Evolutionary conservation across 2,329 filamentous ascomycete genomes (phyloP), one percentile per base, ranked within the genome.

Genomic region (Alternaria brassicicola): DNA sequence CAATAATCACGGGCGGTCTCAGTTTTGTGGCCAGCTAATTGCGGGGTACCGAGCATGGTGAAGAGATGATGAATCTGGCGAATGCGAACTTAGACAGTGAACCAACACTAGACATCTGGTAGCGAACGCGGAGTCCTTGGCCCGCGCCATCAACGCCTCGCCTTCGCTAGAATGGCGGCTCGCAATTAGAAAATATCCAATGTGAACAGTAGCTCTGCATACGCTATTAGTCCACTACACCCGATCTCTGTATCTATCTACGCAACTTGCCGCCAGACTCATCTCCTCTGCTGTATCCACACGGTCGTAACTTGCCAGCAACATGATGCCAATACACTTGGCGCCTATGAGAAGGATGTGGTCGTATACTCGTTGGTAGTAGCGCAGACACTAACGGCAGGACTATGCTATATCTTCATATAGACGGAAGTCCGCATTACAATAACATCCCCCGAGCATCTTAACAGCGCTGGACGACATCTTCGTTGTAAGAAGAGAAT

Each of bases 291-390:
- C 25, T 26, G 3, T 26, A 5, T 26, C 8, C 25, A 7, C 3
- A 26, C 25, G 3, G 8, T 26, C 25, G 25, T 26, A 7, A 26
- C 5, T 26, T 26, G 8, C 8, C 25, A 7, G 10, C 38, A 25
- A 23, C 38, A 21, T 13, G 15, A 23, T 21, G 38, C 38, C 38
- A 41, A 41, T 41, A 41, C 38, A 41, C 38, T 41, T 41, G 38
- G 38, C 38, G 23, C 38, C 19, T 41, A 41, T 25, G 19, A 7
- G 13, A 41, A 19, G 19, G 38, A 41, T 8, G 2, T 21, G 5
- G 23, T 2, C 38, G n/a, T n/a, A 41, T 13, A 23, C 38, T 41
- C 8, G 1, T 23, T 15, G 23, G 23, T 6, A 21, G 23, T 0
- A 12, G 1, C 10, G 38, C 23, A 1, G 38, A 4, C 6, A 23